phyloP scores from a whole-genome alignment of 1,284 basidiomycete genomes.

The Boletus semigastroideus region DNA sequence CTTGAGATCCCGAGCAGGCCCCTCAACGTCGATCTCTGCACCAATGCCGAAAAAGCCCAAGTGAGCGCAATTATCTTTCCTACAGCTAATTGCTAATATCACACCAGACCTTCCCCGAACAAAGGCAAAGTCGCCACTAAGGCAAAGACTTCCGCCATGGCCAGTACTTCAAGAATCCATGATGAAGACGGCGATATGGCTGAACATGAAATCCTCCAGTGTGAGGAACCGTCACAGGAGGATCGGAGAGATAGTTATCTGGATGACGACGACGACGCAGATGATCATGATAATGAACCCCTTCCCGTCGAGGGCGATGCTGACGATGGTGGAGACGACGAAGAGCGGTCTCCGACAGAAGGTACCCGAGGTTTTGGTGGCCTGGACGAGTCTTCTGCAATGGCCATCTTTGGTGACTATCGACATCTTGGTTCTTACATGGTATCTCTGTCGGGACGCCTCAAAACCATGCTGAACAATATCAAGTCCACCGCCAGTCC shows the following conservation, averaged over 20 bases:
- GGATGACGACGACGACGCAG: conserved; percentile 46
- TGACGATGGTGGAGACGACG: conserved; percentile 45
- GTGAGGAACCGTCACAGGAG: conserved; percentile 54
- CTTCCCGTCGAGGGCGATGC: conserved; percentile 37
- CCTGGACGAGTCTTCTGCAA: conserved; percentile 71
- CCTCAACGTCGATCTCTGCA: conserved; percentile 40
- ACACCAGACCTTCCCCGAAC: conserved; percentile 42
- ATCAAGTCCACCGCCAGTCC: conserved; percentile 83
- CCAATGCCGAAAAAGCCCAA: conserved; percentile 75
- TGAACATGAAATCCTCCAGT: conserved; percentile 58
- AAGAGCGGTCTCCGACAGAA: conserved; percentile 30
- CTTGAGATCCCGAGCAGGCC: conserved; percentile 58
- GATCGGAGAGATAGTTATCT: conserved; percentile 41
- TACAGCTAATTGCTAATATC: conserved; percentile 13
- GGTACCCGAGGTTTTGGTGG: conserved; percentile 50
- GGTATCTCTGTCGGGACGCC: conserved; percentile 80
- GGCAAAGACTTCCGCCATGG: conserved; percentile 54
- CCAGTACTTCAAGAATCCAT: conserved; percentile 58
- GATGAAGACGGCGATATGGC: conserved; percentile 78
- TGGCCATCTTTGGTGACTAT: conserved; percentile 84
- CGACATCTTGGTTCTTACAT: conserved; percentile 88
- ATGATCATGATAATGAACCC: conserved; percentile 48
- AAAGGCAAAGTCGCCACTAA: conserved; percentile 68
- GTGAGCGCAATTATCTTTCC: conserved; percentile 37
- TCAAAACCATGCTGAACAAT: conserved; percentile 88